These are phyloP conservation scores for Kluyveromyces lactis DNA, from an alignment of 805 yeast species.

Conservation along the genomic window DNA sequence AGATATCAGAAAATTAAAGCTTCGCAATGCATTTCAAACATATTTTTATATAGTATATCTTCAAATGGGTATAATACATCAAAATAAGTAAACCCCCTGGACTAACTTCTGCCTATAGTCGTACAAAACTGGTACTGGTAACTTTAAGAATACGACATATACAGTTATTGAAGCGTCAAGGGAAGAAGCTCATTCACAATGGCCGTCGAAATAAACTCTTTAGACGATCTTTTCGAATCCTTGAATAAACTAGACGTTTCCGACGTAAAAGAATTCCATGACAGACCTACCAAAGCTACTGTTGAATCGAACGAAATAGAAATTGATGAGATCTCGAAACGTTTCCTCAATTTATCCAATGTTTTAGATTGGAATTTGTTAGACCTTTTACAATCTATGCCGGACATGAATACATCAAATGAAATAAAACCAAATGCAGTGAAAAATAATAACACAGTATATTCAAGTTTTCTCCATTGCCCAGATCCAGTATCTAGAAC, in stretches of 20 bases:
- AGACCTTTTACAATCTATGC: slow-evolving; percentile 55
- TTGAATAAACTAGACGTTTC: slow-evolving; percentile 1
- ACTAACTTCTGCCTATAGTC: no score
- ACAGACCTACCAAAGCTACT: slow-evolving; percentile 33
- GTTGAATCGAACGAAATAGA: slow-evolving; percentile 8
- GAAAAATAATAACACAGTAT: slow-evolving; percentile 16
- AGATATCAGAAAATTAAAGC: no score
- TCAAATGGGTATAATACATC: no score
- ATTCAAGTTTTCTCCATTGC: slow-evolving; percentile 40
- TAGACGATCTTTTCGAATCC: slow-evolving; percentile 2
- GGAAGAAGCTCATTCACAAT: no score
- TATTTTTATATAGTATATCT: no score
- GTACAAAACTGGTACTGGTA: no score
- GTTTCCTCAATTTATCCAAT: slow-evolving; percentile 55
- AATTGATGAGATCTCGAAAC: slow-evolving; percentile 21
- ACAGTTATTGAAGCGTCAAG: no score
- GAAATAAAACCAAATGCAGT: slow-evolving; percentile 5
- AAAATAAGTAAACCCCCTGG: no score
- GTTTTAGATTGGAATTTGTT: slow-evolving; percentile 63
- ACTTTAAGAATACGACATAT: no score
- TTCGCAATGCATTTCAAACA: no score
- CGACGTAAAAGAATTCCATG: slow-evolving; percentile 34
- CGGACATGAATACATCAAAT: slow-evolving; percentile 27
- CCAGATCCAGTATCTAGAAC: slow-evolving; percentile 64
- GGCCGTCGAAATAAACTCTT: not conserved